Evolutionary conservation across 2,329 filamentous ascomycete species (phyloP).

Genomic region (Hymenoscyphus fructigenus): DNA sequence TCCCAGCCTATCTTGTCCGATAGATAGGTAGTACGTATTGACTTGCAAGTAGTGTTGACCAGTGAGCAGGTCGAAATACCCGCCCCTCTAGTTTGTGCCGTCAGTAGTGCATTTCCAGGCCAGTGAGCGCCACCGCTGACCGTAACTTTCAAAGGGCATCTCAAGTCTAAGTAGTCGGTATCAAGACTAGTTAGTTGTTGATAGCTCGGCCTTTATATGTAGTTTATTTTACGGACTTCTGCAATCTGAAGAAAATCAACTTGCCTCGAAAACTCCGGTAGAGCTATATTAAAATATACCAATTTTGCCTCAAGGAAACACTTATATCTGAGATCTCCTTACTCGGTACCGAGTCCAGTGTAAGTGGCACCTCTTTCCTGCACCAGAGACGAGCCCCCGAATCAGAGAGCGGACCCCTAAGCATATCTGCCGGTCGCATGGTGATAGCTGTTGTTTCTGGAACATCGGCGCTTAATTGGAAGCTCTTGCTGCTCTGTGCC

Average conservation of each 20-base stretch:
- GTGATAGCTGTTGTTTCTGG: constrained; percentile 4
- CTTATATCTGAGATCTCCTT: no score
- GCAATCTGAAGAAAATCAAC: not conserved
- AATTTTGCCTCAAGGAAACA: no score
- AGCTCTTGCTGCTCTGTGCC: not conserved
- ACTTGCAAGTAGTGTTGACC: not conserved
- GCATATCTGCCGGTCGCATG: not conserved
- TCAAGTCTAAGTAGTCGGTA: no score
- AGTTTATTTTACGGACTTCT: not conserved
- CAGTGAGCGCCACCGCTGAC: not conserved
- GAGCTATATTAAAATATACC: no score
- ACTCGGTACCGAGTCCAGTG: no score
- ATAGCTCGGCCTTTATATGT: no score
- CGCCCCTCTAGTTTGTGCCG: not conserved
- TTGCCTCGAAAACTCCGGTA: not conserved
- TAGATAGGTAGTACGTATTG: not conserved
- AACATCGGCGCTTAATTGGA: not conserved
- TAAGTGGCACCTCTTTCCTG: not conserved
- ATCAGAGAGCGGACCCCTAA: not conserved
- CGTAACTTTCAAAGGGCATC: not conserved
- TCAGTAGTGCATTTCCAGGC: not conserved
- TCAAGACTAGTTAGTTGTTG: no score
- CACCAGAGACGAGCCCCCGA: not conserved
- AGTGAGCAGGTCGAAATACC: not conserved
- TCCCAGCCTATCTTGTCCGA: no score